Percentiles rank a stretch among this genome's conserved stretches.
phyloP scores from a whole-genome alignment of 805 yeast species.

The Torulaspora delbrueckii region DNA sequence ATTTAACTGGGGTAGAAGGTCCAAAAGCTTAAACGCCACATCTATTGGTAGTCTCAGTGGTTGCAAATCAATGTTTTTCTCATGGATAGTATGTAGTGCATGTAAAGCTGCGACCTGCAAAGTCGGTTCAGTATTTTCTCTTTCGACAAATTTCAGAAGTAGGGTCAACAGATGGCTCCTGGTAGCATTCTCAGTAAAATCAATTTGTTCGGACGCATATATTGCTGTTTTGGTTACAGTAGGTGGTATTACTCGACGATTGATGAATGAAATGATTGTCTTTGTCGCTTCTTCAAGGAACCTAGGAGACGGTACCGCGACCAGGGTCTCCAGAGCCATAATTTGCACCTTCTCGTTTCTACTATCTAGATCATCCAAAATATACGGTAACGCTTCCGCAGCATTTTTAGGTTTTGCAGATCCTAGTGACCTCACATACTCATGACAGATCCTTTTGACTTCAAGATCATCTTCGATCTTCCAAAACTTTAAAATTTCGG shows the following conservation, averaged over 20 bases:
- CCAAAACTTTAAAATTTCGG: slow-evolving; percentile 56
- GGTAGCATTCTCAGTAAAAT: slow-evolving; percentile 48
- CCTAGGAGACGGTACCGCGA: slow-evolving; percentile 52
- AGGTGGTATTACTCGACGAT: slow-evolving; percentile 44
- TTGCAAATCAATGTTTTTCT: slow-evolving; percentile 32
- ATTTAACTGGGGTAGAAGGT: slow-evolving; percentile 36
- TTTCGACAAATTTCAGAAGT: slow-evolving; percentile 27
- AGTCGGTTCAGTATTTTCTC: slow-evolving; percentile 49
- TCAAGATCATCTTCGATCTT: slow-evolving; percentile 58
- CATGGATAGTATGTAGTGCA: slow-evolving; percentile 60
- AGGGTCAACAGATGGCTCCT: slow-evolving; percentile 44
- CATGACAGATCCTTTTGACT: slow-evolving; percentile 63
- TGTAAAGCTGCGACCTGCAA: slow-evolving; percentile 73
- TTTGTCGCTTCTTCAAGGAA: slow-evolving; percentile 45
- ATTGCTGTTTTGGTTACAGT: slow-evolving; percentile 67
- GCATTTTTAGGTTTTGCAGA: slow-evolving; percentile 53
- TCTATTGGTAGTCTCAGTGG: slow-evolving; percentile 42
- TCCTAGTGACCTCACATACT: slow-evolving; percentile 59
- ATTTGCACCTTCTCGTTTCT: slow-evolving; percentile 47
- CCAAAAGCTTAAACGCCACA: slow-evolving; percentile 34
- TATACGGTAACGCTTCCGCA: slow-evolving; percentile 48
- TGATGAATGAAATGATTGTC: slow-evolving; percentile 36
- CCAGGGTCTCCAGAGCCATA: slow-evolving; percentile 58
- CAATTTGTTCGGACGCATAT: slow-evolving; percentile 61
- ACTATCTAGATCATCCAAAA: slow-evolving; percentile 50